These are phyloP conservation scores for Papiliotrema fonsecae DNA, from an alignment of 1,284 basidiomycete species.

Conservation along the genomic window DNA sequence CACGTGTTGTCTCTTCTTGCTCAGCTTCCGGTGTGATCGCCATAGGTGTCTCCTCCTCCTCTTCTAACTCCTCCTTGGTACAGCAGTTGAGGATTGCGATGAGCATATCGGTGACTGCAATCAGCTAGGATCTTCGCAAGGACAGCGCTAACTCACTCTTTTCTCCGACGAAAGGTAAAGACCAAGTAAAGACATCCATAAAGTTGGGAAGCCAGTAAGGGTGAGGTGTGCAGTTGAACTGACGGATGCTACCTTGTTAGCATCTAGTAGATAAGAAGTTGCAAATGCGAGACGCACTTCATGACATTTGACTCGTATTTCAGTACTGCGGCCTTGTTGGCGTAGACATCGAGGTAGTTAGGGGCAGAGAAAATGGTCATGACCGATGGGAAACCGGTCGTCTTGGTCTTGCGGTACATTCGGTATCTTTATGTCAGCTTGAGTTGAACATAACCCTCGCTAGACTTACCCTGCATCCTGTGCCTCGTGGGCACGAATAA, in stretches of 20 bases:
- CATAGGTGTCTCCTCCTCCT: constrained; percentile 60
- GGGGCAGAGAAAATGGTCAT: constrained; percentile 97
- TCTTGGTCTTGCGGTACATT: constrained; percentile 95
- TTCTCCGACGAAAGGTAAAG: constrained; percentile 94
- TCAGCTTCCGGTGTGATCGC: constrained; percentile 41
- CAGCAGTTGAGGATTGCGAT: constrained; percentile 91
- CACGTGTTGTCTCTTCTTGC: constrained; percentile 27
- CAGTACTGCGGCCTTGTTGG: constrained; percentile 93
- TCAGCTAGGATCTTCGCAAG: not conserved
- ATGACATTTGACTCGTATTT: constrained; percentile 96
- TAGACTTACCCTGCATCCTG: constrained; percentile 83
- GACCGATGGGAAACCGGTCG: constrained; percentile 82
- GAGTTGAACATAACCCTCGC: not conserved
- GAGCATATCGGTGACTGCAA: constrained; percentile 88
- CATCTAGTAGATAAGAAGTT: not conserved
- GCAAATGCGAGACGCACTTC: constrained; percentile 54
- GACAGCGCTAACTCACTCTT: constrained; percentile 61
- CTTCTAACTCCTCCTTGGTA: constrained; percentile 89
- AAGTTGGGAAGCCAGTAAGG: constrained; percentile 98
- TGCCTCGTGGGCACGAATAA: constrained; percentile 91
- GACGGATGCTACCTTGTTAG: constrained; percentile 50
- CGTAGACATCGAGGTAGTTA: constrained; percentile 94
- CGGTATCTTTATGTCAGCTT: constrained; percentile 62
- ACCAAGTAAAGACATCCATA: constrained; percentile 99
- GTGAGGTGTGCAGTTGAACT: constrained; percentile 93